phyloP scores from a whole-genome alignment of 345 rosid species.

The Rhodomyrtus tomentosa region DNA sequence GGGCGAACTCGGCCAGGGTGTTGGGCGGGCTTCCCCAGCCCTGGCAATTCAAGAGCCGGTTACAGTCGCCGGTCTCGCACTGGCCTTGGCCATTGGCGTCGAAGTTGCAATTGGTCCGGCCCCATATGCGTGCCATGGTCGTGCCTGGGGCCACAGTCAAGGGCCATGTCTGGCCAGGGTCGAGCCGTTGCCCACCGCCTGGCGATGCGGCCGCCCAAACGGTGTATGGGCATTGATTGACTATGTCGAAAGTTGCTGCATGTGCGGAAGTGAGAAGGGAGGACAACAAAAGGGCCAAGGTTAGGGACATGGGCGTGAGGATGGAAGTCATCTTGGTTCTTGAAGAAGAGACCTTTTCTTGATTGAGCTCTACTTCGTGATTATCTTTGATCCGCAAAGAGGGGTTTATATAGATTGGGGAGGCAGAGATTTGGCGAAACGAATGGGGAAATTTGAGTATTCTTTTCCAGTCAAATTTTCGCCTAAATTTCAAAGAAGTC shows the following conservation, averaged over 20 bases:
- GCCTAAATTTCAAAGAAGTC: neutral
- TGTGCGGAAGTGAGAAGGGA: neutral
- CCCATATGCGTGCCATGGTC: slow-evolving; percentile 13
- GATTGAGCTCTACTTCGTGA: neutral
- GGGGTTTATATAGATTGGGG: neutral
- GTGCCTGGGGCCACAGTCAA: slow-evolving; percentile 6
- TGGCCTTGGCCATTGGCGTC: slow-evolving; percentile 13
- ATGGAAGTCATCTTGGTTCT: neutral
- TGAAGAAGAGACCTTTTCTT: neutral
- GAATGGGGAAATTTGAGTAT: neutral
- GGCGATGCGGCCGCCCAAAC: slow-evolving; percentile 19
- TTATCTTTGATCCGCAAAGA: neutral
- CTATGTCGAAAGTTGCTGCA: slow-evolving; percentile 5
- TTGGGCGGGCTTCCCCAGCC: slow-evolving; percentile 16
- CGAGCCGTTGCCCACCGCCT: slow-evolving; percentile 15
- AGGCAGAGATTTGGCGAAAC: neutral
- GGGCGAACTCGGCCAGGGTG: slow-evolving; percentile 15
- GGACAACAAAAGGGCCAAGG: neutral
- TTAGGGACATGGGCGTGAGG: neutral
- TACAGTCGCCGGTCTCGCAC: slow-evolving; percentile 19
- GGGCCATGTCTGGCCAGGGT: slow-evolving; percentile 11
- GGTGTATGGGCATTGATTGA: slow-evolving; percentile 13
- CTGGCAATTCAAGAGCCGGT: slow-evolving; percentile 6
- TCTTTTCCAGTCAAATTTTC: neutral
- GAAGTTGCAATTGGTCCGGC: slow-evolving; percentile 17